Evolutionary conservation across 2,329 filamentous ascomycete genomes (phyloP).

Genomic region (Ophiostoma pallidulum): DNA sequence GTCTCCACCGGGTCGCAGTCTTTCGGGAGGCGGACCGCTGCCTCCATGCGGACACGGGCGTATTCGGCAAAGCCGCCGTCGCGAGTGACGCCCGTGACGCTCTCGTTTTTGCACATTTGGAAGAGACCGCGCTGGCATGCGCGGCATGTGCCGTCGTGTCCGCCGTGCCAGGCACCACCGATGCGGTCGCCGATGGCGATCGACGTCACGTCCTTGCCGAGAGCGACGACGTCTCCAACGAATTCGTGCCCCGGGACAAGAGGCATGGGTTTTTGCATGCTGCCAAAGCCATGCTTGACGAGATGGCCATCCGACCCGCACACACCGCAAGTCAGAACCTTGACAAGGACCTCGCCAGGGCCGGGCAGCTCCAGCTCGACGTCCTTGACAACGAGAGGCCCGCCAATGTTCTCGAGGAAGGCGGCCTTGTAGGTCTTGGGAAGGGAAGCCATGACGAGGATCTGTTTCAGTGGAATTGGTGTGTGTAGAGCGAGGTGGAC

Average conservation of each 20-base stretch:
- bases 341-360: constrained; percentile 54
- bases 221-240: constrained; percentile 55
- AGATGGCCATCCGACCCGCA: constrained; percentile 53
- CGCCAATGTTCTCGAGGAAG: constrained; percentile 43
- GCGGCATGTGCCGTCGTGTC: constrained; percentile 52
- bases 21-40: constrained; percentile 45
- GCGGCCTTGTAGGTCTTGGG: constrained; percentile 61
- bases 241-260: constrained; percentile 62
- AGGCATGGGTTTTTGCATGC: constrained; percentile 49
- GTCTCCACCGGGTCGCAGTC: constrained; percentile 42
- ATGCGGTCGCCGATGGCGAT: constrained; percentile 58
- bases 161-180: constrained; percentile 61
- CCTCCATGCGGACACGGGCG: constrained; percentile 49
- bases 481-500: background rate
- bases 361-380: constrained; percentile 47
- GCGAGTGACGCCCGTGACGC: constrained; percentile 54
- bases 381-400: constrained; percentile 49
- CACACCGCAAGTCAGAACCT: constrained; percentile 62
- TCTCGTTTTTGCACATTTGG: constrained; percentile 57
- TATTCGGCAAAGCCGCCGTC: constrained; percentile 64
- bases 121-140: constrained; percentile 53
- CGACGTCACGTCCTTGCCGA: constrained; percentile 46
- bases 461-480: background rate
- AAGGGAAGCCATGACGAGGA: constrained; percentile 24
- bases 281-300: constrained; percentile 35